phyloP scores from a whole-genome alignment of 1,284 basidiomycete genomes.

The Austroboletus rostrupii region DNA sequence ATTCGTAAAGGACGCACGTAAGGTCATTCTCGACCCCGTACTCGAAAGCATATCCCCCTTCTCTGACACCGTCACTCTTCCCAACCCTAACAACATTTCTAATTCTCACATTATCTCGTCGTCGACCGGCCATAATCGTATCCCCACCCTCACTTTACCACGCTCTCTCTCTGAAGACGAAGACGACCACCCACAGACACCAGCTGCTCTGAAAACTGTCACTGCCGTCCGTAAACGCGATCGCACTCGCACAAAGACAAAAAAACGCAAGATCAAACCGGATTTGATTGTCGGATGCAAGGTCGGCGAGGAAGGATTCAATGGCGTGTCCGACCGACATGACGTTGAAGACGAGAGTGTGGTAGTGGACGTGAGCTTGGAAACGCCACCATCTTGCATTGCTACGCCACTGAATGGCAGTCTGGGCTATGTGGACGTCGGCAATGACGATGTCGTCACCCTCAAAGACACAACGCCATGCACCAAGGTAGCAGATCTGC shows the following conservation, averaged over 20 bases:
- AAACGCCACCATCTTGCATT: constrained; percentile 12
- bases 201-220: constrained; percentile 16
- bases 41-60: constrained; percentile 36
- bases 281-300: constrained; percentile 24
- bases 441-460: constrained; percentile 4
- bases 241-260: constrained; percentile 51
- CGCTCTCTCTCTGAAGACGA: constrained; percentile 40
- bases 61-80: constrained; percentile 11
- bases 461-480: constrained; percentile 2
- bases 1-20: constrained; percentile 52
- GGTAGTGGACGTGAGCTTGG: constrained; percentile 49
- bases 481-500: constrained; percentile 1
- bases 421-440: constrained; percentile 14
- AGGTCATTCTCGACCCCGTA: constrained; percentile 57
- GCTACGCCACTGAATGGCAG: constrained; percentile 12
- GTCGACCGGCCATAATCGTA: constrained; percentile 20
- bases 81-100: constrained; percentile 29
- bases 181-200: constrained; percentile 33
- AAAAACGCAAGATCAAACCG: constrained; percentile 45
- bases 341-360: constrained; percentile 58
- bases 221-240: constrained; percentile 35
- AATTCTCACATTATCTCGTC: constrained; percentile 26
- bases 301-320: constrained; percentile 28
- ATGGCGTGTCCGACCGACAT: constrained; percentile 48
- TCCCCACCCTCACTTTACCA: constrained; percentile 17